phyloP scores from a whole-genome alignment of 2,329 filamentous ascomycete genomes.

The Ceratocystis huliohia region DNA sequence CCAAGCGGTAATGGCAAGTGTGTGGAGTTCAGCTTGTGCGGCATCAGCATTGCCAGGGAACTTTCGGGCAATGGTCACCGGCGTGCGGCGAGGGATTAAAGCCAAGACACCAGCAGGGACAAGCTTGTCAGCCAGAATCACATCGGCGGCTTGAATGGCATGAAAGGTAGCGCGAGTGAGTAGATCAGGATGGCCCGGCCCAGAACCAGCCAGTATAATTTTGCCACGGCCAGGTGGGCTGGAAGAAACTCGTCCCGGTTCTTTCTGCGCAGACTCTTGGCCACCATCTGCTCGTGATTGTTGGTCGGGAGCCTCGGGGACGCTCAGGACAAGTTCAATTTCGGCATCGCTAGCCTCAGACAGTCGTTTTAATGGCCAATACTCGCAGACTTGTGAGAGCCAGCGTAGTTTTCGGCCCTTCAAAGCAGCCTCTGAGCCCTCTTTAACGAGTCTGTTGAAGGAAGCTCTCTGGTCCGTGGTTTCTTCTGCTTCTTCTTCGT shows the following conservation, averaged over 20 bases:
- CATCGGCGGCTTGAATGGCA: conserved; percentile 59
- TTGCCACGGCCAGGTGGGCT: conserved; percentile 38
- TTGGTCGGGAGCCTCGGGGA: conserved; percentile 38
- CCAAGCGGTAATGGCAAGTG: conserved; percentile 58
- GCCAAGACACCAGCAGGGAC: conserved; percentile 75
- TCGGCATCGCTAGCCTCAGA: conserved; percentile 70
- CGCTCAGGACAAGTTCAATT: conserved; percentile 60
- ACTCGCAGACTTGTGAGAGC: conserved; percentile 94
- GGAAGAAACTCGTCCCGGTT: neutral
- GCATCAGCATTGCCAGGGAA: conserved; percentile 94
- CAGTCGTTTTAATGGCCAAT: conserved; percentile 81
- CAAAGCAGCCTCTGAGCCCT: conserved; percentile 58
- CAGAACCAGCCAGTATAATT: conserved; percentile 81
- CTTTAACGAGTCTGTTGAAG: conserved; percentile 73
- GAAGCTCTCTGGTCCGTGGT: conserved; percentile 61
- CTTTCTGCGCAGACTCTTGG: neutral
- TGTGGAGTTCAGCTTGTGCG: conserved; percentile 79
- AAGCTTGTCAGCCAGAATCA: conserved; percentile 78
- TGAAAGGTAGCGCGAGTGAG: conserved; percentile 72
- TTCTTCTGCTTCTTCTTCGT: conserved; percentile 36
- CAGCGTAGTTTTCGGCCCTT: conserved; percentile 79
- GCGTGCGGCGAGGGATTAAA: conserved; percentile 77
- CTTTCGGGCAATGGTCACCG: conserved; percentile 85
- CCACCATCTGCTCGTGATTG: neutral
- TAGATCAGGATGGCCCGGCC: conserved; percentile 83